Conservation (phyloP, 352 stramenopile species). For the Ophiocytium majus region DNA sequence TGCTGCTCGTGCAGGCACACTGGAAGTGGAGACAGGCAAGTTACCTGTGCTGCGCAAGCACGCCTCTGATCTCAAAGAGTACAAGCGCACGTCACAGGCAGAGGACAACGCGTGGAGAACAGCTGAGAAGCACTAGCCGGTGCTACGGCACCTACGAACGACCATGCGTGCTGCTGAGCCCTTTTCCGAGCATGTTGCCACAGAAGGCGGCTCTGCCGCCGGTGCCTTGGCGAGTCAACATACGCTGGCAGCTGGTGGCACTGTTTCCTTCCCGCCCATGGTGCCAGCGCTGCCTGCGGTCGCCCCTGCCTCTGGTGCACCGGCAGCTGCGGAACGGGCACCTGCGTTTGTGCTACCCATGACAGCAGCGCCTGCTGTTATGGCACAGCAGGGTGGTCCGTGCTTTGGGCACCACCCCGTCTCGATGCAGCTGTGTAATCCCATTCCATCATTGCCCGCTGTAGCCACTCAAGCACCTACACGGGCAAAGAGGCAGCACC, state of each 20-base stretch:
- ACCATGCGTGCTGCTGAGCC: background rate
- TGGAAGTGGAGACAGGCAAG: background rate
- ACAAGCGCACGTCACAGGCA: background rate
- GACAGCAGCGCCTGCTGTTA: background rate
- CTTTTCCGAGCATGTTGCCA: background rate
- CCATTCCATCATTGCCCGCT: background rate
- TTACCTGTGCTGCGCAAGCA: background rate
- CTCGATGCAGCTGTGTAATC: background rate
- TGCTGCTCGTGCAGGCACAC: background rate
- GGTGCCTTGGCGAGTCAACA: background rate
- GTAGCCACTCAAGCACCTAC: background rate
- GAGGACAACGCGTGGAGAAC: background rate
- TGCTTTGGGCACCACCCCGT: background rate
- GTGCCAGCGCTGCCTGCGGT: background rate
- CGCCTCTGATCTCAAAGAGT: background rate
- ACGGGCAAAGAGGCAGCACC: background rate
- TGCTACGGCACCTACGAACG: background rate
- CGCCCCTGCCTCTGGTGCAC: background rate
- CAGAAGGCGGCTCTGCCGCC: background rate
- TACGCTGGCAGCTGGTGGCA: background rate
- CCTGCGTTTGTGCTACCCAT: background rate
- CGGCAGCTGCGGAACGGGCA: background rate
- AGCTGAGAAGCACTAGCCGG: background rate
- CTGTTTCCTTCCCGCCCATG: background rate
- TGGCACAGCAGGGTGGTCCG: background rate